Evolutionary conservation across 768 basidiomycete genomes (phyloP), one percentile per base, ranked within the genome.

Genomic region (Suillus americanus): DNA sequence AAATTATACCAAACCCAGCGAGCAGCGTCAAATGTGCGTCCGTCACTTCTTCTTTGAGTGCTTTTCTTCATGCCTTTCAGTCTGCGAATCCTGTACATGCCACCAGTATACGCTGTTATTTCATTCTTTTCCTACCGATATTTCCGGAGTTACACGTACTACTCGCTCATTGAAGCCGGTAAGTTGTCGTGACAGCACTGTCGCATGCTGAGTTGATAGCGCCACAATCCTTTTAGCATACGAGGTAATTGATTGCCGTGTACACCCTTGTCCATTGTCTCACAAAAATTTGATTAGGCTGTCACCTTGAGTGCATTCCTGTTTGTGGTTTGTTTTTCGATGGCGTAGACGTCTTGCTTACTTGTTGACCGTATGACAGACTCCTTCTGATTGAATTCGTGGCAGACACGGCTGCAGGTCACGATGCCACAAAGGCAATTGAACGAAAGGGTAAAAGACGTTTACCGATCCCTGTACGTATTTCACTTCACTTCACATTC

Each of bases 71-170:
- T 46, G 30, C 57, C 46, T 23, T 33, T 14, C 71, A 92, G 90
- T 64, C 69, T 93, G n/a, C 87, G 92, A 64, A 86, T 94, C 54
- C 71, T 94, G 67, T 92, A 92, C 69, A 91, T 95, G 92, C 92
- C 93, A 2, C 85, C 87, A 1, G 81, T 94, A 50, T 94, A 91
- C 73, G 89, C 89, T 33, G 78, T 94, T 66, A 85, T 95, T 57
- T 92, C 92, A 1, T 96, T 95, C 79, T 85, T 92, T 69, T 91
- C 91, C 33, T 96, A 92, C 70, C 86, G 94, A 1, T 95, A 79
- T 78, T 95, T 92, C 79, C 85, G 92, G 45, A 79, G 84, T 64
- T 95, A 92, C 71, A 92, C 85, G 48, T 87, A 87, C 70, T 86
- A 86, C 69, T 78, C 77, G 41, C 80, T 86, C 50, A 77, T 80